A percentile compares a stretch with the other conserved stretches of the same genome.
phyloP scores from a whole-genome alignment of 176 grass and related monocot genomes.

The Carex scoparia region DNA sequence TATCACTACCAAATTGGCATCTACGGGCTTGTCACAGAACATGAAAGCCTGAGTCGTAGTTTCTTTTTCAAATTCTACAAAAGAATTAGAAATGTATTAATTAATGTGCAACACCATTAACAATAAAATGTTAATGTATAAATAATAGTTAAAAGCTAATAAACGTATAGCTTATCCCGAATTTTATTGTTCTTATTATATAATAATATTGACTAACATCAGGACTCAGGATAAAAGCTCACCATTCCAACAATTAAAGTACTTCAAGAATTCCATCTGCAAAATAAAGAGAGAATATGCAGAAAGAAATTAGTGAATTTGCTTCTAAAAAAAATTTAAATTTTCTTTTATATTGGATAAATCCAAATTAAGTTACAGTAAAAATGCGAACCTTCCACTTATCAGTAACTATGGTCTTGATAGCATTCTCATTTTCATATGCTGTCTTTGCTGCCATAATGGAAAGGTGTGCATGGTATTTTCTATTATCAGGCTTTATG shows the following conservation, averaged over 20 bases:
- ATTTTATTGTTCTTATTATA: too few relatives aligned
- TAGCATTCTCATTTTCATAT: constrained; percentile 35
- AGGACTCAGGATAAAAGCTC: too few relatives aligned
- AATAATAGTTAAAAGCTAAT: background rate
- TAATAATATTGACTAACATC: too few relatives aligned
- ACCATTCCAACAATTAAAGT: constrained; percentile 39
- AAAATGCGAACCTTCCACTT: constrained; percentile 26
- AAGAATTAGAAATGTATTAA: background rate
- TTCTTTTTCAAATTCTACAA: constrained; percentile 22
- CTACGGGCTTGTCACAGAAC: constrained; percentile 37
- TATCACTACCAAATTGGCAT: constrained; percentile 28
- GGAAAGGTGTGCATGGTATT: constrained; percentile 34
- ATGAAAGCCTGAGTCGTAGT: constrained; percentile 34
- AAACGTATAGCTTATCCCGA: too few relatives aligned
- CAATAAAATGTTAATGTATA: too few relatives aligned
- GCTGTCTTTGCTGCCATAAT: constrained; percentile 36
- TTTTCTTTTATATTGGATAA: background rate
- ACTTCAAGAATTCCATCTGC: constrained; percentile 36
- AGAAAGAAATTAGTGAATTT: background rate
- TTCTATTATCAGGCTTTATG: constrained; percentile 1
- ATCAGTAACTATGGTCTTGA: constrained; percentile 12
- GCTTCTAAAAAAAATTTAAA: background rate
- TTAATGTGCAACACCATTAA: too few relatives aligned
- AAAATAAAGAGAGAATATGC: background rate
- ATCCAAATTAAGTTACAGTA: background rate